Base-by-base conservation (phyloP, 2,329 filamentous ascomycete species). In the Hypoxylon rubiginosum region DNA sequence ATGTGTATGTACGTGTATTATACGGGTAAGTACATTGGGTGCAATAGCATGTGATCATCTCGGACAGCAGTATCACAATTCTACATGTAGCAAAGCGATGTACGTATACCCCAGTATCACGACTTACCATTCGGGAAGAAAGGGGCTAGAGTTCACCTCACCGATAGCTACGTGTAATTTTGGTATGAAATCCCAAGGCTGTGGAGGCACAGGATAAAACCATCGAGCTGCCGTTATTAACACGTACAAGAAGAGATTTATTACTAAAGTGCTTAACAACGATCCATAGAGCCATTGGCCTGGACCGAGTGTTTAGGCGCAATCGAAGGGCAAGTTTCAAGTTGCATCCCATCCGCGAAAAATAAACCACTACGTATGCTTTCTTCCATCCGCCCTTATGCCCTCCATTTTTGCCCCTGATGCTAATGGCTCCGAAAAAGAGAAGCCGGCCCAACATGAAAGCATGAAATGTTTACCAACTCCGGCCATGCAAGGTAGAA, bases 401-500 rank as follows among this genome's bases (percentile, higher is more conserved):
- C 46, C 64, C 58, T 58, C 54, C 26, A 56, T 56, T 53, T 36
- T 61, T 43, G 24, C 58, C 64, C 51, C 55, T 53, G 52, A 70
- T 66, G 67, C 62, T 64, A 62, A 53, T 46, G 55, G 58, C 58
- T 54, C 43, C 53, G n/a, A n/a, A 57, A 63, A 58, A 43, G 36
- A 58, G 61, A 61, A 58, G 56, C 61, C 60, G 32, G 64, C 51
- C 58, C 49, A 32, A 50, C 57, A 61, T 43, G 32, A 19, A 58
- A 56, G 54, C 56, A 57, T 63, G 62, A 50, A 62, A 52, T 58
- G 34, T 61, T 63, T 64, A 64, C 59, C 66, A 70, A 71, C 69
- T 65, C 69, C 69, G 60, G 62, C 67, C 64, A 71, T 70, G 69
- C 67, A 69, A 63, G 62, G 58, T 65, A 57, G 60, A 57, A 58